Evolutionary conservation across 106 monocot species (phyloP).

Genomic region (Allium fistulosum): DNA sequence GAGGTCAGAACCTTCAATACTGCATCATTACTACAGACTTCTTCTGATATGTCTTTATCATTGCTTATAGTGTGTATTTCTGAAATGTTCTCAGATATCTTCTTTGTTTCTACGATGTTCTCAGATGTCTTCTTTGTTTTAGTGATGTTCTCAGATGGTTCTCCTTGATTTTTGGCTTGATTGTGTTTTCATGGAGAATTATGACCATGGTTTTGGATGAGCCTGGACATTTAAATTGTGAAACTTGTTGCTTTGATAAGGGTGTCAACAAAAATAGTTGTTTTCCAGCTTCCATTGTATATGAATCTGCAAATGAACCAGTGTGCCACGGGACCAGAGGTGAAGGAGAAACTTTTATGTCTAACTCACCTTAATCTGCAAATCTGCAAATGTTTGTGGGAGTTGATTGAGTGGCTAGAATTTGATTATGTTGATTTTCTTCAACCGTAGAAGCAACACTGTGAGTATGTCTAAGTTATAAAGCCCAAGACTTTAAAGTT

Average conservation of each 20-base stretch:
- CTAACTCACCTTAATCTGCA: conserved; percentile 16
- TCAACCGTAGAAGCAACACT: background rate
- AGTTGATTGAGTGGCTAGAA: background rate
- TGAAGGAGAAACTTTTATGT: conserved; percentile 70
- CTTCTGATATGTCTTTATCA: background rate
- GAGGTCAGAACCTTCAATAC: conserved; percentile 21
- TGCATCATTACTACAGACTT: conserved; percentile 5
- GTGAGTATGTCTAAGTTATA: conserved; percentile 45
- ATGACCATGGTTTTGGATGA: conserved; percentile 16
- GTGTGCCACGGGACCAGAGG: conserved; percentile 76
- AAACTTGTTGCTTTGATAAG: conserved; percentile 38
- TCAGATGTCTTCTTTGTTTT: no score
- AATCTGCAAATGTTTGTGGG: no score
- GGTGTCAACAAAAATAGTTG: conserved; percentile 89
- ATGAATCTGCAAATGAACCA: conserved; percentile 12
- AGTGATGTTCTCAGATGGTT: no score
- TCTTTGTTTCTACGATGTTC: no score
- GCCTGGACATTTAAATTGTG: conserved; percentile 13
- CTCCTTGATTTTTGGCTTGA: conserved; percentile 1
- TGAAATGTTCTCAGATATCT: no score
- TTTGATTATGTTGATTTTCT: conserved; percentile 7
- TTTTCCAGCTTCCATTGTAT: conserved; percentile 43
- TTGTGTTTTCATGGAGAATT: background rate
- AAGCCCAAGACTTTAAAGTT: conserved; percentile 63
- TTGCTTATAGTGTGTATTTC: background rate